Evolutionary conservation across 208 protist species (phyloP), one percentile per base, ranked within the genome.

Genomic region (Strigomonas culicis): DNA sequence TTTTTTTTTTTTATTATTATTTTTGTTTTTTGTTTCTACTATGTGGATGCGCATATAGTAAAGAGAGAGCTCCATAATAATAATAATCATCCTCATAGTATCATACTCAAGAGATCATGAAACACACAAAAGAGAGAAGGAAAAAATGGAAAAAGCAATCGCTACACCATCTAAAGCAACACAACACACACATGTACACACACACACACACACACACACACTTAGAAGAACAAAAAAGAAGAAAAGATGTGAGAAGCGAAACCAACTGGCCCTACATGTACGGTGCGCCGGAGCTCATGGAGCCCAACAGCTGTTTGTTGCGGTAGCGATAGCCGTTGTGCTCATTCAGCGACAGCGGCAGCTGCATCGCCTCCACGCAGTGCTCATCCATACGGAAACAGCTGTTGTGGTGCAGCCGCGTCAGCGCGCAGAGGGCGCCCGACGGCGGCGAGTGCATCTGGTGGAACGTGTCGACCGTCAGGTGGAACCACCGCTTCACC

Each of bases 401-500:
- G 67, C 79, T 90, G 39, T 75, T 81, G 62, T 92, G 86, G 59
- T 93, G 84, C 68, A 92, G 60, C 2, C 88, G 86, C 10, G 81
- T 92, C 31, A 96, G 68, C 17, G 75, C 87, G 32, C 68, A 88
- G 4, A 94, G 49, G 11, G 82, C 82, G 0, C 80, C 88, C 3
- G 84, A 78, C 25, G 86, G 80, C 13, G 86, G 86, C 10, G 86
- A 90, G 30, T 64, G 65, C 91, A 96, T 96, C 34, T 70, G 72
- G 47, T 96, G 86, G 63, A 91, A 96, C 4, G 86, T 92, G 15
- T 93, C 86, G n/a, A 96, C 91, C n/a, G 85, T 92, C 4, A 96
- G 53, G 66, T 94, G 86, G 53, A 95, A 95, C 91, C 91, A 96
- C 25, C 88, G 82, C 77, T 93, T 95, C 51, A 97, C 81, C 69